phyloP scores from a whole-genome alignment of 129 eudicot species.

The Lactuca sativa region DNA sequence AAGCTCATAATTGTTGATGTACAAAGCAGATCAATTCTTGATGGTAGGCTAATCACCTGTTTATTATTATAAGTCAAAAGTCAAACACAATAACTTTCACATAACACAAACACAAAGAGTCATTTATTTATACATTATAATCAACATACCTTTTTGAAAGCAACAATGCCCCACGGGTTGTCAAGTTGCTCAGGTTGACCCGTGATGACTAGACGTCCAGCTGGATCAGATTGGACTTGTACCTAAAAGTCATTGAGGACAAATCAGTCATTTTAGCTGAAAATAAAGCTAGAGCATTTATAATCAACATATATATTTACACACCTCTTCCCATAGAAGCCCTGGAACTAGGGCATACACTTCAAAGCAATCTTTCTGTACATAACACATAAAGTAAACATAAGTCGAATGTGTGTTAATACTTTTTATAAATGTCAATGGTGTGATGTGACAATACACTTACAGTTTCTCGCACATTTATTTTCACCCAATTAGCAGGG shows the following conservation, averaged over 20 bases:
- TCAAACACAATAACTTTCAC: no score
- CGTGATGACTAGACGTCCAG: conserved; percentile 83
- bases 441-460: conserved; percentile 27
- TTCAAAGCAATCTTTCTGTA: no score
- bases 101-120: no score
- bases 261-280: not conserved
- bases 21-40: conserved; percentile 75
- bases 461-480: no score
- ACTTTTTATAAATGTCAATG: not conserved
- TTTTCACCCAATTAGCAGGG: no score
- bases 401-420: not conserved
- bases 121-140: no score
- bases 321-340: conserved; percentile 92
- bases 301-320: no score
- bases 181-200: conserved; percentile 96
- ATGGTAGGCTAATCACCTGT: conserved; percentile 79
- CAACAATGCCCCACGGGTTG: no score
- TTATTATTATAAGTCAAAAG: no score
- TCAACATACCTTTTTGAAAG: no score
- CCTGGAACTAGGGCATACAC: conserved; percentile 95
- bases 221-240: conserved; percentile 89
- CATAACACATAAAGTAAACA: not conserved
- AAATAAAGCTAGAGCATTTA: no score
- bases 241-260: conserved; percentile 46
- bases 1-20: conserved; percentile 87